phyloP scores from a whole-genome alignment of 1,284 basidiomycete species.

The Moesziomyces sp. region DNA sequence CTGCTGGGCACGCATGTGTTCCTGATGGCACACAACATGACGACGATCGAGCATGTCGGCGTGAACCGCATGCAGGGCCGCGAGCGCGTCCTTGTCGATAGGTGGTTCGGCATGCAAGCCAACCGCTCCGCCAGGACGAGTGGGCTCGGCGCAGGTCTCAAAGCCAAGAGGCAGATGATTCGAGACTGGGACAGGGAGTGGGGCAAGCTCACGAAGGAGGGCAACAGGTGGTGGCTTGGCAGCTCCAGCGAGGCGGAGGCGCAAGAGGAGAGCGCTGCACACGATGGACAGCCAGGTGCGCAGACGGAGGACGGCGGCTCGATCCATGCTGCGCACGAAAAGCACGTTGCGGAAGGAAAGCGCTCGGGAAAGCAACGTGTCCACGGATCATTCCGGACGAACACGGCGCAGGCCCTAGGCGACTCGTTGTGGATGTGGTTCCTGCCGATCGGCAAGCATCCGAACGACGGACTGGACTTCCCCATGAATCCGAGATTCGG shows the following conservation, averaged over 20 bases:
- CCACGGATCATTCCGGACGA: constrained; percentile 18
- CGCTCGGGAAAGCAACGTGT: background rate
- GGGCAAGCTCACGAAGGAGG: constrained; percentile 78
- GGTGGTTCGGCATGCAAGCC: constrained; percentile 40
- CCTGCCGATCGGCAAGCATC: constrained; percentile 24
- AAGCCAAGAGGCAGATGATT: constrained; percentile 38
- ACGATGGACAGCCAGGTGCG: background rate
- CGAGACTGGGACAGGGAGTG: constrained; percentile 79
- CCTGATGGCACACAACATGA: constrained; percentile 76
- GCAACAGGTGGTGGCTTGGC: constrained; percentile 85
- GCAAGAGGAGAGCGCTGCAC: background rate
- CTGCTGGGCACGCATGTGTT: constrained; percentile 75
- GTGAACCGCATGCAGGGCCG: constrained; percentile 74
- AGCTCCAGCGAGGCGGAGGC: constrained; percentile 14
- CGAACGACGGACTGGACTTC: constrained; percentile 32
- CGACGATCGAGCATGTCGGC: constrained; percentile 80
- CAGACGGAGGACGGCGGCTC: background rate
- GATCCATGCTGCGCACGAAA: constrained; percentile 9
- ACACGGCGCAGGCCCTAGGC: constrained; percentile 27
- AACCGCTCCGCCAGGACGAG: constrained; percentile 11
- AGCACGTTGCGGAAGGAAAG: background rate
- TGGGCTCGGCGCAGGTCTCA: constrained; percentile 58
- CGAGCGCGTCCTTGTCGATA: constrained; percentile 72
- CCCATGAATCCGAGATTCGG: constrained; percentile 47
- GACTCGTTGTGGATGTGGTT: constrained; percentile 12